These are phyloP conservation scores for Chaetomium sp. DNA, from an alignment of 2,329 filamentous ascomycete species.

Conservation along the genomic window DNA sequence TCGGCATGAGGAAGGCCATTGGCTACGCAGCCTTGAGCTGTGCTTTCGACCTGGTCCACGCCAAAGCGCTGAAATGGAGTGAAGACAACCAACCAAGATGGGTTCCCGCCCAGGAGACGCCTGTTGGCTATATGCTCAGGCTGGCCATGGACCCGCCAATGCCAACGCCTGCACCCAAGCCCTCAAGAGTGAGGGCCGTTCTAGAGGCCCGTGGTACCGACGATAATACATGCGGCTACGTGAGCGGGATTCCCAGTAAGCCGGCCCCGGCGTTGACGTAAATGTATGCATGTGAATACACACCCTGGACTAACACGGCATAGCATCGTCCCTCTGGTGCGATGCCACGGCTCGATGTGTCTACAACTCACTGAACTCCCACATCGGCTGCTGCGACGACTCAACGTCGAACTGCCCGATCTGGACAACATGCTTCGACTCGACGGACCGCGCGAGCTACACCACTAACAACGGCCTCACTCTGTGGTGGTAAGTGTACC, in stretches of 20 bases:
- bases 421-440: conserved; percentile 38
- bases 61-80: conserved; percentile 36
- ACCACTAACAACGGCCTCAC: conserved; percentile 37
- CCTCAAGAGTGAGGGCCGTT: conserved; percentile 4
- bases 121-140: conserved; percentile 31
- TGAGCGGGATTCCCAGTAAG: conserved; percentile 32
- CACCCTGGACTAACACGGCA: not conserved
- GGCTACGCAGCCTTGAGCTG: conserved; percentile 33
- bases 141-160: conserved; percentile 29
- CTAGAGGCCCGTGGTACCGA: conserved; percentile 34
- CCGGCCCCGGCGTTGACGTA: not conserved
- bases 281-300: not conserved
- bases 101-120: conserved; percentile 36
- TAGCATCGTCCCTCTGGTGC: conserved; percentile 39
- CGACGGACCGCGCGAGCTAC: conserved; percentile 30
- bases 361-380: conserved; percentile 36
- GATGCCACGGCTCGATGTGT: conserved; percentile 35
- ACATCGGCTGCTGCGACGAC: conserved; percentile 41
- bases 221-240: conserved; percentile 41
- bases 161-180: conserved; percentile 28
- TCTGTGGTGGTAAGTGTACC: conserved; percentile 40
- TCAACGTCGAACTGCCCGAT: conserved; percentile 32
- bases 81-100: conserved; percentile 32
- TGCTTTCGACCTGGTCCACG: conserved; percentile 29
- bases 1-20: conserved; percentile 34